These are phyloP conservation scores for Citrus inodora DNA, from an alignment of 345 rosid species.

Conservation along the genomic window DNA sequence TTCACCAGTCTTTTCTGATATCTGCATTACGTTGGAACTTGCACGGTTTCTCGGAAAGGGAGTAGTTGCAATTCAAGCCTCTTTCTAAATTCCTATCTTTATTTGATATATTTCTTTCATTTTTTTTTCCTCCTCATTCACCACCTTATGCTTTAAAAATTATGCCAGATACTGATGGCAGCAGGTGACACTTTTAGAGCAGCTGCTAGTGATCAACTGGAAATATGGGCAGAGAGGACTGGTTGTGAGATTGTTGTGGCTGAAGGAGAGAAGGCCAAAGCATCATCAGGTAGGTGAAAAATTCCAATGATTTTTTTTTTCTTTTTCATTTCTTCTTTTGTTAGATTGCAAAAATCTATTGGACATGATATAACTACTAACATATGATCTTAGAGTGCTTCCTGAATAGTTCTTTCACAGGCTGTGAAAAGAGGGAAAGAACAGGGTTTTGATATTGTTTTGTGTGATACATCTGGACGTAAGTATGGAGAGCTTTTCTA, in stretches of 20 bases:
- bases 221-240: constrained; percentile 95
- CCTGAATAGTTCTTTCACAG: constrained; percentile 81
- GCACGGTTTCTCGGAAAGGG: not conserved
- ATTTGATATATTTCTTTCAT: not conserved
- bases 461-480: constrained; percentile 98
- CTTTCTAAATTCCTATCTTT: not conserved
- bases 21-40: not conserved
- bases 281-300: constrained; percentile 65
- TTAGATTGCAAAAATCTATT: not conserved
- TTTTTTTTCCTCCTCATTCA: not conserved
- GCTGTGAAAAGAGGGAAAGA: constrained; percentile 92
- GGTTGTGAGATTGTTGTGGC: constrained; percentile 89
- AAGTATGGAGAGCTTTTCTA: constrained; percentile 32
- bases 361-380: constrained; percentile 19
- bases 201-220: constrained; percentile 94
- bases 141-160: constrained; percentile 28
- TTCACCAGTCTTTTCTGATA: not conserved
- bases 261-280: constrained; percentile 71
- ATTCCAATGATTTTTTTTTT: not conserved
- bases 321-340: not conserved
- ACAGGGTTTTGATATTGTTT: constrained; percentile 77
- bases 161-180: constrained; percentile 77
- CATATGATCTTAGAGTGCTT: constrained; percentile 47
- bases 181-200: constrained; percentile 99
- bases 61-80: not conserved